These are phyloP conservation scores for Salvia miltiorrhiza DNA, from an alignment of 257 asterid genomes.

Conservation along the genomic window DNA sequence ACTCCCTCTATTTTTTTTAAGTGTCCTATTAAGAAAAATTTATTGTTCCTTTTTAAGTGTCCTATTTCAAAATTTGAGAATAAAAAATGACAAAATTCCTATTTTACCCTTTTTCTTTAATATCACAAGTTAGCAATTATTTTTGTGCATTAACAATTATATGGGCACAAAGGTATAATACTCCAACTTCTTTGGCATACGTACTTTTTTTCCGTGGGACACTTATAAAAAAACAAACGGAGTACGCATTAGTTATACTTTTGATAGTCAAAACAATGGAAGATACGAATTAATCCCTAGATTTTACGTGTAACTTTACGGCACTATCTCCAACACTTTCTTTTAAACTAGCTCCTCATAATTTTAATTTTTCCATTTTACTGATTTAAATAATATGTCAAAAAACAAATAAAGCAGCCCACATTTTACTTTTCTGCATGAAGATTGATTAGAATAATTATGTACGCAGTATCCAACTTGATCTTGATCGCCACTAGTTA, in stretches of 20 bases:
- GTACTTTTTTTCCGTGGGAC: too few relatives aligned
- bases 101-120: too few relatives aligned
- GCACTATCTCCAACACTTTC: neutral
- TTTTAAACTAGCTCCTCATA: neutral
- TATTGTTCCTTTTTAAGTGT: too few relatives aligned
- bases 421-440: conserved; percentile 1
- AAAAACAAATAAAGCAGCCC: neutral
- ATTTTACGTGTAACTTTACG: neutral
- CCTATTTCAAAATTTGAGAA: too few relatives aligned
- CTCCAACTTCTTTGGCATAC: too few relatives aligned
- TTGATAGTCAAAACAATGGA: neutral
- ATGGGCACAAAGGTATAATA: too few relatives aligned
- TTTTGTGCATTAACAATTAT: too few relatives aligned
- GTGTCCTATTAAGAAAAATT: too few relatives aligned
- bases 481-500: neutral
- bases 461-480: neutral
- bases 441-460: neutral
- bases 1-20: too few relatives aligned
- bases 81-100: too few relatives aligned
- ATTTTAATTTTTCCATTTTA: neutral
- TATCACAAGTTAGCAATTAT: too few relatives aligned
- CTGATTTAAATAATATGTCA: neutral
- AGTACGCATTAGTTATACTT: neutral
- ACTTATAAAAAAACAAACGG: too few relatives aligned
- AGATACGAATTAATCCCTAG: neutral